Base-by-base conservation (phyloP, 768 basidiomycete species). In the Hypsizygus marmoreus region DNA sequence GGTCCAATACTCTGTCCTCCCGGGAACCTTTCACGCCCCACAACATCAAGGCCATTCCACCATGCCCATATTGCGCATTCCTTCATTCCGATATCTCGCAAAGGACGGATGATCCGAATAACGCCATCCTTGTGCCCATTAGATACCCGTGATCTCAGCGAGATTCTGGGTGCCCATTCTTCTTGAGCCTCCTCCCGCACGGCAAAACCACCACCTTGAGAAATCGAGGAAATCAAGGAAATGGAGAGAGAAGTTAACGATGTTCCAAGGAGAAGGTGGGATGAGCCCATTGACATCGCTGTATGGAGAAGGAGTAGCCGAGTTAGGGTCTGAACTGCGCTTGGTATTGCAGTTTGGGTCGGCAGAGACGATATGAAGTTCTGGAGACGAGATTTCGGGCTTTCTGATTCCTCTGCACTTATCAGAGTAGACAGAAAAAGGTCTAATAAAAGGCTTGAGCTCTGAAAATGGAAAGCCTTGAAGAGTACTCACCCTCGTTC, bases 191-290 rank as follows among this genome's bases (percentile, higher is more conserved):
- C 85, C 57, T 87, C 82, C 10, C 68, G 73, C 10, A 91, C 74
- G 3, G 76, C 71, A 62, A 84, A 88, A 0, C 91, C 91, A 2
- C 82, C 81, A 10, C 91, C 91, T 60, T 87, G 84, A 0, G 86
- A 75, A 33, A 92, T 81, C 9, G 77, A 80, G 3, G 87, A 82
- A 46, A 91, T 85, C 16, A 91, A 66, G 16, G 80, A 78, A 24
- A 91, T 76, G 0, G 90, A 88, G 0, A 92, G 70, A 0, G 84
- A 81, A 1, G 91, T 91, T n/a, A 91, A 68, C 2, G 82, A 84
- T 11, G 88, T 86, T 50, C 91, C 91, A 10, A 91, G 74, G 11
- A 91, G 71, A 12, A 92, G 70, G 60, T 92, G 89, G 0, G 90
- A 90, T n/a, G 82, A 82, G 4, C 64, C 60, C 4, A 70, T 75